Evolutionary conservation across 768 basidiomycete species (phyloP).

Genomic region (Boletus tylopilopsis): DNA sequence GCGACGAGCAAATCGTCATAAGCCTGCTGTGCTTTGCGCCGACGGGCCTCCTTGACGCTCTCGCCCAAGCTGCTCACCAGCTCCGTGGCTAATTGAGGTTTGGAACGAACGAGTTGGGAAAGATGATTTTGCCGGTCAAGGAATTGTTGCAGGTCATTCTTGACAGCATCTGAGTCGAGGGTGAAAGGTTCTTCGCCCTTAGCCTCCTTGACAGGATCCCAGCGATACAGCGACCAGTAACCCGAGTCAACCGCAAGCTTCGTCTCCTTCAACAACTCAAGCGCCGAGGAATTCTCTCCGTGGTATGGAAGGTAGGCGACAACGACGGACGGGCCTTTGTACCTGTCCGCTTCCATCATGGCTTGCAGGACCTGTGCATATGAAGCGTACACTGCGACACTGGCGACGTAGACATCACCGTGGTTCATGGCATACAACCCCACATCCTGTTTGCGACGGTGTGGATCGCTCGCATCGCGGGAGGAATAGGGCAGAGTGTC

Average conservation of each 20-base stretch:
- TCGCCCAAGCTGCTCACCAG: conserved; percentile 83
- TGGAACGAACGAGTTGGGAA: conserved; percentile 83
- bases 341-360: conserved; percentile 85
- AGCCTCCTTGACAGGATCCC: conserved; percentile 86
- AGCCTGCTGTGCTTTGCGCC: conserved; percentile 73
- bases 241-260: conserved; percentile 95
- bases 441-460: conserved; percentile 90
- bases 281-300: conserved; percentile 68
- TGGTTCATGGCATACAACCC: conserved; percentile 99
- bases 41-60: conserved; percentile 79
- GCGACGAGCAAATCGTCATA: conserved; percentile 81
- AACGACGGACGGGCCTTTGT: conserved; percentile 86
- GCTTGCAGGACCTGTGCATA: conserved; percentile 93
- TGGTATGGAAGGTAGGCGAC: conserved; percentile 93
- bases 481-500: conserved; percentile 88
- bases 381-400: conserved; percentile 92
- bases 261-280: conserved; percentile 94
- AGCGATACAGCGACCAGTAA: conserved; percentile 98
- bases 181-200: conserved; percentile 80
- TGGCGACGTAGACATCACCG: conserved; percentile 94
- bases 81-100: conserved; percentile 76
- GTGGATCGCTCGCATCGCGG: conserved; percentile 63
- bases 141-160: conserved; percentile 90
- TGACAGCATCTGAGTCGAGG: conserved; percentile 90
- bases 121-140: conserved; percentile 96